Evolutionary conservation across 2,329 filamentous ascomycete genomes (phyloP).

Genomic region (Trichophyton schoenleinii): DNA sequence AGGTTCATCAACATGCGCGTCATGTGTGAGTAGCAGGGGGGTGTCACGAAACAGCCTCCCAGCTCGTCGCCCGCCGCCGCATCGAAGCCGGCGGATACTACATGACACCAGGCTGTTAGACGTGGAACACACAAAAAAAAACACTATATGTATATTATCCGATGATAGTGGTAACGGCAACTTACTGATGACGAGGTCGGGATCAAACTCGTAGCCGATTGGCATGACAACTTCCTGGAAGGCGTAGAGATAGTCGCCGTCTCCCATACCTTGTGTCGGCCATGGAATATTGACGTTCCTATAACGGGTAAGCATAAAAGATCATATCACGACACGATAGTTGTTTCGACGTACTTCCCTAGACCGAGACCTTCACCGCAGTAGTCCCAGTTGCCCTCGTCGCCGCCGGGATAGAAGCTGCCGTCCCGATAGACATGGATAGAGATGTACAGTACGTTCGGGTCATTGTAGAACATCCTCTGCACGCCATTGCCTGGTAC

Average conservation of each 20-base stretch:
- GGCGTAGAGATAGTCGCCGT: slow-evolving; percentile 91
- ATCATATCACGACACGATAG: neutral
- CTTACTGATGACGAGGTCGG: slow-evolving; percentile 70
- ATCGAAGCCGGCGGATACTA: slow-evolving; percentile 87
- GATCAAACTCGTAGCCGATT: slow-evolving; percentile 82
- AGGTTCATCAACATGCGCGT: slow-evolving; percentile 98
- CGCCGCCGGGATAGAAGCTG: slow-evolving; percentile 62
- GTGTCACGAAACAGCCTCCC: slow-evolving; percentile 84
- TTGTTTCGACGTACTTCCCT: slow-evolving; percentile 36
- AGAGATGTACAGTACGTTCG: slow-evolving; percentile 91
- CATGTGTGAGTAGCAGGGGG: slow-evolving; percentile 91
- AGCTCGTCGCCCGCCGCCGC: slow-evolving; percentile 87
- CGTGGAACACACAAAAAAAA: neutral
- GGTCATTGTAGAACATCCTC: slow-evolving; percentile 88
- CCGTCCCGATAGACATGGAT: slow-evolving; percentile 79
- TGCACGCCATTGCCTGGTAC: slow-evolving; percentile 77
- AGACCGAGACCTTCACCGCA: slow-evolving; percentile 46
- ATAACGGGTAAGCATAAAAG: slow-evolving; percentile 8
- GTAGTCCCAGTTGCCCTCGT: slow-evolving; percentile 47
- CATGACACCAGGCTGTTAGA: neutral
- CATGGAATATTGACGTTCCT: slow-evolving; percentile 58
- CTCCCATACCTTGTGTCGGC: slow-evolving; percentile 67
- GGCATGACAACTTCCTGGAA: slow-evolving; percentile 97
- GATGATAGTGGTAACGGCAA: neutral
- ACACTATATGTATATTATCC: too few species aligned